phyloP scores from a whole-genome alignment of 2,329 filamentous ascomycete species.

The Pseudonectria foliicola region DNA sequence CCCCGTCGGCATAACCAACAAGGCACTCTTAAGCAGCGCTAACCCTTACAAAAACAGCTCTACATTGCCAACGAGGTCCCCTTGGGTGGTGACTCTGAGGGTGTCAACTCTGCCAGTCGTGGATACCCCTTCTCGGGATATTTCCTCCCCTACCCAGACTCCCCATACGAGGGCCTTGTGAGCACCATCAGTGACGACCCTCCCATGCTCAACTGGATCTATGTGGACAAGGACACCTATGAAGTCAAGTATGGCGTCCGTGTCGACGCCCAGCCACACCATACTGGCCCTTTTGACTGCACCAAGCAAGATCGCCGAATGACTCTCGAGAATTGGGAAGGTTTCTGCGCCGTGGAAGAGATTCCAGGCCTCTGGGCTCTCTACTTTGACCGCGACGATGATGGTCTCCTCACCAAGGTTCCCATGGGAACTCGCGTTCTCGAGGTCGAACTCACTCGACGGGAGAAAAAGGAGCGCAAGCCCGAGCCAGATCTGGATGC shows the following conservation, averaged over 20 bases:
- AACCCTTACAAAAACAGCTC: slow-evolving; percentile 11
- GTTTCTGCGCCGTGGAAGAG: slow-evolving; percentile 41
- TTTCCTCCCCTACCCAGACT: slow-evolving; percentile 50
- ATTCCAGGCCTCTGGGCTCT: slow-evolving; percentile 35
- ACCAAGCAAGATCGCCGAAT: slow-evolving; percentile 45
- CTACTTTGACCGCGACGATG: slow-evolving; percentile 41
- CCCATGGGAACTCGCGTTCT: slow-evolving; percentile 41
- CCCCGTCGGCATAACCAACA: too few relatives aligned
- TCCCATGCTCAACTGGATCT: slow-evolving; percentile 46
- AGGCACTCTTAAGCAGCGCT: background rate
- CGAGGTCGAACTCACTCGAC: slow-evolving; percentile 47
- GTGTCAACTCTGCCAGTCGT: slow-evolving; percentile 37
- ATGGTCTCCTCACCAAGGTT: slow-evolving; percentile 38
- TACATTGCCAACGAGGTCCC: slow-evolving; percentile 23
- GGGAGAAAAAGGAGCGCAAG: slow-evolving; percentile 35
- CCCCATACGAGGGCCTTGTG: slow-evolving; percentile 37
- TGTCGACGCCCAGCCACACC: slow-evolving; percentile 33
- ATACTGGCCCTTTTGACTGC: slow-evolving; percentile 44
- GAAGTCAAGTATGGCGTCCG: slow-evolving; percentile 41
- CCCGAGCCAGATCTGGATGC: slow-evolving; percentile 11
- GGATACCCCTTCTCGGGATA: slow-evolving; percentile 50
- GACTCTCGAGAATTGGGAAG: slow-evolving; percentile 42
- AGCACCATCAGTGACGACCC: slow-evolving; percentile 41
- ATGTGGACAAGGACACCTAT: slow-evolving; percentile 37
- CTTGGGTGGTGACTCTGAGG: slow-evolving; percentile 15